These are phyloP conservation scores for Monosporascus sp. DNA, from an alignment of 2,329 filamentous ascomycete genomes.

Conservation along the genomic window DNA sequence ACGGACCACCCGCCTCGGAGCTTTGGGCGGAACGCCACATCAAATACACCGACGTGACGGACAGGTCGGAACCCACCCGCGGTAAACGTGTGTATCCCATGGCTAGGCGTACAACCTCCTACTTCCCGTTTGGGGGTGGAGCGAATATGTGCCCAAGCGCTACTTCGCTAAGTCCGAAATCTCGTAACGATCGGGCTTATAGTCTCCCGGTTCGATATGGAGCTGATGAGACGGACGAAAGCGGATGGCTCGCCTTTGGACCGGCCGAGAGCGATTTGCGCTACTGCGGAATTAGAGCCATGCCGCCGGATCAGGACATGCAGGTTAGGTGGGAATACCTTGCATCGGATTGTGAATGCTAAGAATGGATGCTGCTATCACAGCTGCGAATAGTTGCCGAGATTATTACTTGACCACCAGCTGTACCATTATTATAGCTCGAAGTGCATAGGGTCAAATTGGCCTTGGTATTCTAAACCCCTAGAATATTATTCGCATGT, in stretches of 20 bases:
- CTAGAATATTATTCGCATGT: too few species aligned
- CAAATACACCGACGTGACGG: constrained; percentile 1
- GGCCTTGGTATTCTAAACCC: too few species aligned
- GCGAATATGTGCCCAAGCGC: constrained; percentile 32
- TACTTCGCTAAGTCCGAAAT: constrained; percentile 36
- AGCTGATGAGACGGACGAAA: constrained; percentile 15
- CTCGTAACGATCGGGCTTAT: constrained; percentile 28
- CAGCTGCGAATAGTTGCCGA: too few species aligned
- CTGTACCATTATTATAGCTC: too few species aligned
- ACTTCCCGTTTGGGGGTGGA: constrained; percentile 25
- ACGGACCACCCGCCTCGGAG: constrained; percentile 14
- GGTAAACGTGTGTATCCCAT: constrained; percentile 7
- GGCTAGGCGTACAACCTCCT: constrained; percentile 7
- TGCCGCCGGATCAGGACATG: constrained; percentile 9
- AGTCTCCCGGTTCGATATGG: constrained; percentile 25
- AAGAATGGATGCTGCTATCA: too few species aligned
- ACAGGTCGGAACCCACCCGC: too few species aligned
- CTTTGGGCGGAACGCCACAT: constrained; percentile 19
- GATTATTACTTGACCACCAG: too few species aligned
- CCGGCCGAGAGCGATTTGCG: constrained; percentile 1
- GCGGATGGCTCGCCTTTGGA: constrained; percentile 3
- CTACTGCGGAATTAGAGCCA: constrained; percentile 1
- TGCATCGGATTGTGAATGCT: too few species aligned
- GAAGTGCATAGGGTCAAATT: too few species aligned
- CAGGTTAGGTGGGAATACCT: constrained; percentile 4